Evolutionary conservation across 495 filamentous ascomycete genomes (phyloP), one percentile per base, ranked within the genome.

Genomic region (Aspergillus wentii): DNA sequence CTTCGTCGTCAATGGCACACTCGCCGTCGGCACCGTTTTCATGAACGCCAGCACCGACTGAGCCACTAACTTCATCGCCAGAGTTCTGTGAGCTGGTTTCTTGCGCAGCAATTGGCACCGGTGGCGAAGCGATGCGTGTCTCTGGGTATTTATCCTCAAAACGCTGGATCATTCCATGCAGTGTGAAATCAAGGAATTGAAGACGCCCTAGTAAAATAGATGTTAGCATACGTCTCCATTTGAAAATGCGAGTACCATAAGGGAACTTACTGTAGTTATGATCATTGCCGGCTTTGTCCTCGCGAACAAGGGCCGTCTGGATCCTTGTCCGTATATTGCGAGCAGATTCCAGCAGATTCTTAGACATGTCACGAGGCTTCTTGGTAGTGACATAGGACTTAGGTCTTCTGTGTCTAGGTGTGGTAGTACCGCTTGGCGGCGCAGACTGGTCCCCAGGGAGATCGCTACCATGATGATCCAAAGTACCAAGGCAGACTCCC

Each of bases 81-180:
- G 72, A 51, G 45, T 69, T 54, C 20, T 65, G 65, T 8, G 60
- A 69, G 41, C 43, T 54, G 35, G 47, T 57, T n/a, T 68, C 65
- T 5, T 48, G 52, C 5, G 38, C 37, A 20, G 42, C 15, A 8
- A 50, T 52, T 11, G 56, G 41, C n/a, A 54, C 37, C 14, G 45
- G 16, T 26, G 41, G 57, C 11, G 64, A 43, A 8, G 32, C 19
- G 10, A 89, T 60, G 10, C 87, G 79, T 1, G 83, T 91, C 53
- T 97, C 92, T 8, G 92, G 92, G 51, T 88, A 98, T 61, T 95
- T 90, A 51, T 91, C 82, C 54, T 97, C 92, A 45, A 98, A 98
- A 14, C 92, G 86, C 52, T 85, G 78, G 54, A 97, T 95, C 66
- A 98, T 95, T 44, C 79, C 78, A 44, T 86, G 76, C 5, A 98